Conservation (phyloP, 441 rosid species). For the Bocquillonia castaneifolia region DNA sequence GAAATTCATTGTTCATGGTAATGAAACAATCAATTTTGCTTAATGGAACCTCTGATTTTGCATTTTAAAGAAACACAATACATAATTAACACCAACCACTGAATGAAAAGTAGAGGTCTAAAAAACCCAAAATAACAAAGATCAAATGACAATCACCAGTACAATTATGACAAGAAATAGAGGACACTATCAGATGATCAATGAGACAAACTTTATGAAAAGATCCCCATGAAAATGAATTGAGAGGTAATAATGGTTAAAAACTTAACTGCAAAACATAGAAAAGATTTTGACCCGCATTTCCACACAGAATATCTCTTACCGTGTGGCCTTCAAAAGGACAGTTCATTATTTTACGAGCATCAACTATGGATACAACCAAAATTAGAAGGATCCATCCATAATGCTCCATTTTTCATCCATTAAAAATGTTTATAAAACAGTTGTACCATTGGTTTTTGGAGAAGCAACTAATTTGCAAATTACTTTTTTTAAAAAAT, state of each 20-base stretch:
- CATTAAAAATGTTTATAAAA: not conserved
- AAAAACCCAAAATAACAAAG: too few relatives aligned
- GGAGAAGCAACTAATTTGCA: too few relatives aligned
- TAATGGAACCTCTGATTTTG: too few relatives aligned
- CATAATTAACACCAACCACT: too few relatives aligned
- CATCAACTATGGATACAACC: constrained; percentile 56
- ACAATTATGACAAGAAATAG: not conserved
- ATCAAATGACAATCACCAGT: too few relatives aligned
- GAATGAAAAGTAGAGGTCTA: too few relatives aligned
- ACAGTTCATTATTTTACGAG: constrained; percentile 59
- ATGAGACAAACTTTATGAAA: not conserved
- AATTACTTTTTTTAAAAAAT: too few relatives aligned
- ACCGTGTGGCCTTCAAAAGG: constrained; percentile 64
- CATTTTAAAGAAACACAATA: too few relatives aligned
- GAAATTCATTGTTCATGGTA: too few relatives aligned
- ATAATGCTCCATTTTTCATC: constrained; percentile 32
- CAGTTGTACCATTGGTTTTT: not conserved
- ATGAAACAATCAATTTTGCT: too few relatives aligned
- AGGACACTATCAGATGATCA: not conserved
- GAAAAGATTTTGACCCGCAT: constrained; percentile 58
- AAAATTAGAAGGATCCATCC: constrained; percentile 60
- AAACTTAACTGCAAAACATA: not conserved
- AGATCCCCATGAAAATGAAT: not conserved
- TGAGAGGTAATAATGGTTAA: not conserved
- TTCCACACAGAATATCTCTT: constrained; percentile 59